Evolutionary conservation across 2,329 filamentous ascomycete species (phyloP), one percentile per base, ranked within the genome.

Genomic region (Claviceps paspali): DNA sequence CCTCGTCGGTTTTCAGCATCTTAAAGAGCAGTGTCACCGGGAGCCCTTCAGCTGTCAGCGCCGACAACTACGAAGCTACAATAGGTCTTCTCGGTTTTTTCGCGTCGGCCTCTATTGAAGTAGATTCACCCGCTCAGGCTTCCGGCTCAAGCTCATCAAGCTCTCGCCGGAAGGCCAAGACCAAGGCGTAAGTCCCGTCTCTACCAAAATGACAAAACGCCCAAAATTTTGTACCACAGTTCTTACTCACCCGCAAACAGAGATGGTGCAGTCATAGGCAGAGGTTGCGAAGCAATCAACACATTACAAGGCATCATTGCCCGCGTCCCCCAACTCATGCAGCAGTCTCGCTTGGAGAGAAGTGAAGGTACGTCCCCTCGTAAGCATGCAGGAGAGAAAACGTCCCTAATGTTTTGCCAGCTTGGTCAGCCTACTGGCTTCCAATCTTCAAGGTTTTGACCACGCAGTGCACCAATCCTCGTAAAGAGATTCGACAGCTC

Each of bases 401-500:
- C 11, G 21, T 14, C 10, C 26, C 39, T 45, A 18, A 45, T 35
- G n/a, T 15, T 17, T 12, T 7, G 3, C 9, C 44, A 82, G 91
- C 91, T 11, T 98, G 91, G 91, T 86, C 85, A 35, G 85, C 91
- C 7, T 98, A 98, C 56, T 98, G 91, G 91, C 79, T 87, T 11
- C 91, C 88, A 2, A 86, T 98, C 19, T 91, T 98, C 59, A 76
- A 85, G 47, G 82, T 85, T 5, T 64, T 98, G 14, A 91, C 82
- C 3, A 76, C 76, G 4, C 91, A 98, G 60, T 95, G 87, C 59
- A 83, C 84, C 38, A 98, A 96, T 53, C 86, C 87, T 1, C 95
- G 86, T 52, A 81, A 88, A 38, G 87, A 95, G 49, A 84, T 98
- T 41, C 78, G 91, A 3, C 82, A 93, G 49, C 73, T 92, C 51